Evolutionary conservation across 1,284 basidiomycete species (phyloP).

Genomic region (Coriolopsis trogii): DNA sequence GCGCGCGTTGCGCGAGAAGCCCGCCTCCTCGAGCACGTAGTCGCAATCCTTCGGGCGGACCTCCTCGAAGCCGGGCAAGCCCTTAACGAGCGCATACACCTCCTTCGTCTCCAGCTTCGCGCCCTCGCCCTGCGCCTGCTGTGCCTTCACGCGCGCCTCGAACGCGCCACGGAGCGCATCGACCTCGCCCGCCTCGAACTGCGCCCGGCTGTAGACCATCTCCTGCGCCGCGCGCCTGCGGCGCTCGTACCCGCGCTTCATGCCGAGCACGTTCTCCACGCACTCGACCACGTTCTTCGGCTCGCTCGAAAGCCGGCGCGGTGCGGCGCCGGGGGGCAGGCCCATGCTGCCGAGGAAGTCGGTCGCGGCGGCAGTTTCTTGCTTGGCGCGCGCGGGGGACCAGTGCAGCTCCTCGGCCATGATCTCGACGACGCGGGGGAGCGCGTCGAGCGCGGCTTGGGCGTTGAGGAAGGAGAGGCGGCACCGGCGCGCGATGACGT

Average conservation of each 20-base stretch:
- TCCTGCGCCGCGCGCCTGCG: conserved; percentile 31
- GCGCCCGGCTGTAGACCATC: conserved; percentile 54
- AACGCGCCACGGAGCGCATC: conserved; percentile 64
- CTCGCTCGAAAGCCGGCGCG: conserved; percentile 31
- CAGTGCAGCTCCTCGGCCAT: conserved; percentile 90
- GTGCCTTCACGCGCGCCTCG: conserved; percentile 31
- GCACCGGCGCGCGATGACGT: conserved; percentile 91
- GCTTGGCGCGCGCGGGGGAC: conserved; percentile 58
- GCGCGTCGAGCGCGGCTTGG: conserved; percentile 81
- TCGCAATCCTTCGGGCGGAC: conserved; percentile 62
- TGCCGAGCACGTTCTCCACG: conserved; percentile 34
- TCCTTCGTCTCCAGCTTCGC: conserved; percentile 41
- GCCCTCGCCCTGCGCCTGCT: too few relatives aligned
- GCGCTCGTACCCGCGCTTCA: conserved; percentile 34
- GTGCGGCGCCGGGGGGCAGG: conserved; percentile 47
- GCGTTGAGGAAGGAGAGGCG: conserved; percentile 94
- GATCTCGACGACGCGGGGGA: conserved; percentile 89
- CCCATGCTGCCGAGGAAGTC: conserved; percentile 81
- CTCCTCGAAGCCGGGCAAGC: conserved; percentile 54
- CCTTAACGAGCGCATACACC: conserved; percentile 47
- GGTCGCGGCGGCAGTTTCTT: conserved; percentile 66
- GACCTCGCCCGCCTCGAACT: conserved; percentile 74
- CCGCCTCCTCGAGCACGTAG: conserved; percentile 78
- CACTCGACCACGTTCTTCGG: conserved; percentile 42
- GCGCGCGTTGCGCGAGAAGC: conserved; percentile 55